A percentile compares a stretch with the other conserved stretches of the same genome.
These are phyloP conservation scores for Cercospora beticola DNA, from an alignment of 2,329 filamentous ascomycete genomes.

Conservation along the genomic window DNA sequence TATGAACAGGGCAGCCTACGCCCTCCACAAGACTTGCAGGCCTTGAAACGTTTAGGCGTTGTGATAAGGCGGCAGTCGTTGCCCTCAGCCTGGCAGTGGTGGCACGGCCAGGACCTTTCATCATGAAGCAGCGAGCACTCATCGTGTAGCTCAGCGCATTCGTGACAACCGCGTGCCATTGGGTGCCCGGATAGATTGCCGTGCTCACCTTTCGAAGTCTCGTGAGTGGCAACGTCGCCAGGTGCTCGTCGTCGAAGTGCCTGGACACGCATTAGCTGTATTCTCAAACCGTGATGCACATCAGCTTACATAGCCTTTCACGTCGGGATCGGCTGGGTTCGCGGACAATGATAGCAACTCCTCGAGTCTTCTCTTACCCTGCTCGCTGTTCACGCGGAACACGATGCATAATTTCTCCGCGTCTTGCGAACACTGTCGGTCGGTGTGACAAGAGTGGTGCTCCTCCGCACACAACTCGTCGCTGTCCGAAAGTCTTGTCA, in stretches of 20 bases:
- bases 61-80: constrained; percentile 41
- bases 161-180: constrained; percentile 22
- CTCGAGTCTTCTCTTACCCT: background rate
- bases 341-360: background rate
- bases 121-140: constrained; percentile 40
- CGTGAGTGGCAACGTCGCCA: background rate
- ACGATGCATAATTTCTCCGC: background rate
- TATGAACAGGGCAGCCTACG: constrained; percentile 39
- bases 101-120: constrained; percentile 41
- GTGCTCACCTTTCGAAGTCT: background rate
- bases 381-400: background rate
- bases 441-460: background rate
- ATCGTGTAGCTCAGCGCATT: constrained; percentile 9
- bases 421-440: background rate
- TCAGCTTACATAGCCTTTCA: background rate
- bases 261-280: background rate
- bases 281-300: background rate
- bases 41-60: constrained; percentile 36
- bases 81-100: constrained; percentile 35
- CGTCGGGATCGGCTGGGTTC: background rate
- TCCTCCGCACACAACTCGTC: background rate
- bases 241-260: background rate
- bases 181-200: constrained; percentile 21
- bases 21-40: constrained; percentile 39
- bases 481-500: background rate